Percentiles rank a stretch among this genome's conserved stretches.
These are phyloP conservation scores for Fusarium siculi DNA, from an alignment of 2,329 filamentous ascomycete genomes.

Conservation along the genomic window DNA sequence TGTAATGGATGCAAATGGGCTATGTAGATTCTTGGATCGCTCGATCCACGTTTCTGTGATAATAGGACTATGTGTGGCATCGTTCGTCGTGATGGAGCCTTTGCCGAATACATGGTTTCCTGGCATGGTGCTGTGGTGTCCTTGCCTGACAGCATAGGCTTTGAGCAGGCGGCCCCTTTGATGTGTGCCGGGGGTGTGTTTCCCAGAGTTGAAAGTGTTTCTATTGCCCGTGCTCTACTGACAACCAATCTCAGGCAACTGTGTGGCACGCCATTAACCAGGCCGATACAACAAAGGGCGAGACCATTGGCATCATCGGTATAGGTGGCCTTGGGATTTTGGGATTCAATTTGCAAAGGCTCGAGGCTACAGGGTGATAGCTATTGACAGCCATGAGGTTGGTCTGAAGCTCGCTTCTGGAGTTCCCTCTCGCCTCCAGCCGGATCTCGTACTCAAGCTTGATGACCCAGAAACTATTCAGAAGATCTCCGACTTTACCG, in stretches of 20 bases:
- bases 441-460: conserved; percentile 27
- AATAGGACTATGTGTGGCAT: conserved; percentile 34
- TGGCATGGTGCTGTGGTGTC: conserved; percentile 23
- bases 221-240: neutral
- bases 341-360: conserved; percentile 45
- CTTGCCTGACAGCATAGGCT: conserved; percentile 21
- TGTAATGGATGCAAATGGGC: conserved; percentile 33
- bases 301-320: conserved; percentile 32
- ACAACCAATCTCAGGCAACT: conserved; percentile 17
- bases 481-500: conserved; percentile 29
- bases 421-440: conserved; percentile 25
- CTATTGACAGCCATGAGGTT: conserved; percentile 39
- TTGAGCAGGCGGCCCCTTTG: conserved; percentile 33
- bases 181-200: conserved; percentile 31
- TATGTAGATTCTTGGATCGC: conserved; percentile 1
- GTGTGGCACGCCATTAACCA: conserved; percentile 32
- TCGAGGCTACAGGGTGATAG: conserved; percentile 42
- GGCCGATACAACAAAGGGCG: neutral
- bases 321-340: conserved; percentile 43
- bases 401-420: conserved; percentile 30
- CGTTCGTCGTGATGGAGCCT: conserved; percentile 17
- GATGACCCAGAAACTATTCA: conserved; percentile 5
- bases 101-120: conserved; percentile 33
- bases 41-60: conserved; percentile 32
- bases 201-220: neutral